Percentiles rank a stretch among this genome's conserved stretches.
Evolutionary conservation across 345 rosid genomes (phyloP).

Genomic region (Brassica juncea): DNA sequence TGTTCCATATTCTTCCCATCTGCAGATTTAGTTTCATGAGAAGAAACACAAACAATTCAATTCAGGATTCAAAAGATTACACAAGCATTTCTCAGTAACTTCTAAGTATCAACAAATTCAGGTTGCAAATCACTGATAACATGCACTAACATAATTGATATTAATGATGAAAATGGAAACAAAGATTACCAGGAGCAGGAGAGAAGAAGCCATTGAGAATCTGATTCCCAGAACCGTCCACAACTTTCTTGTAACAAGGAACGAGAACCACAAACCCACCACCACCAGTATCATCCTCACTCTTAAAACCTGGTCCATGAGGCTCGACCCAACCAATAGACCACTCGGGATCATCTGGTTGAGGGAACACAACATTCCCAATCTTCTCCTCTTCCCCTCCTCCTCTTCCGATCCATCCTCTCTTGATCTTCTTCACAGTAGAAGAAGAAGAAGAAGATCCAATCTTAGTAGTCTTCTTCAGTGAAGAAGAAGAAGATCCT

Average conservation of each 20-base stretch:
- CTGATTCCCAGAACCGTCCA: conserved; percentile 49
- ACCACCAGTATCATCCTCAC: conserved; percentile 55
- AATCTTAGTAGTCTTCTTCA: conserved; percentile 25
- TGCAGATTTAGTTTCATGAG: conserved; percentile 20
- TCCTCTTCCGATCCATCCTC: conserved; percentile 39
- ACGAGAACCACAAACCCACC: conserved; percentile 71
- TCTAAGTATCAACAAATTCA: background rate
- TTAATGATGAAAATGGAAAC: background rate
- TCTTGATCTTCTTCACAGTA: conserved; percentile 34
- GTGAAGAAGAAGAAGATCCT: conserved; percentile 27
- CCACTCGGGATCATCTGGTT: conserved; percentile 84
- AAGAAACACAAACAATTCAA: background rate
- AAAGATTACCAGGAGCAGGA: conserved; percentile 55
- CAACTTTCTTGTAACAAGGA: conserved; percentile 62
- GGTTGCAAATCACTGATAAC: background rate
- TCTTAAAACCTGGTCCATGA: conserved; percentile 62
- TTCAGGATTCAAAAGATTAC: background rate
- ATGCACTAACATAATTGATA: background rate
- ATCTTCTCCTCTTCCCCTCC: conserved; percentile 38
- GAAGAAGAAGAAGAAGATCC: background rate
- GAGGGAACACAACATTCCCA: conserved; percentile 59
- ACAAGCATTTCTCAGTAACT: background rate
- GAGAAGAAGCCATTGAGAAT: conserved; percentile 46
- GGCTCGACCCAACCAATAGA: conserved; percentile 89
- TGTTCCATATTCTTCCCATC: conserved; percentile 63